phyloP scores from a whole-genome alignment of 2,329 filamentous ascomycete species.

The Pseudogymnoascus sp. region DNA sequence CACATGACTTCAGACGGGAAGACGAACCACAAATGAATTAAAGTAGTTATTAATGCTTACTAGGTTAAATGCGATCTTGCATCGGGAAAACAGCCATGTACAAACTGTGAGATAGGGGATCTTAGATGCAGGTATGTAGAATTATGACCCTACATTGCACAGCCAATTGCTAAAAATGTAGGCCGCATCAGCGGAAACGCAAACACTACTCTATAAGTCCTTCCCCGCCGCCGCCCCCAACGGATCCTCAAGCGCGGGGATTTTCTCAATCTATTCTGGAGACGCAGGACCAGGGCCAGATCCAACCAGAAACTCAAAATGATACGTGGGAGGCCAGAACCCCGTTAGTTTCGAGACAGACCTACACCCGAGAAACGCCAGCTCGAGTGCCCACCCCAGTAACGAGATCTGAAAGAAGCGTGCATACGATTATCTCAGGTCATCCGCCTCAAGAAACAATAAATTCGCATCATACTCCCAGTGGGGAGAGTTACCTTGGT shows the following conservation, averaged over 20 bases:
- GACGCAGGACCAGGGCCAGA: neutral
- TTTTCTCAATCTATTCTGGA: neutral
- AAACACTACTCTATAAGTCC: slow-evolving; percentile 10
- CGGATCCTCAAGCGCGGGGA: neutral
- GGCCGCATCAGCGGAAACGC: slow-evolving; percentile 9
- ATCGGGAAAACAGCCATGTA: slow-evolving; percentile 1
- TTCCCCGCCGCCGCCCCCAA: neutral
- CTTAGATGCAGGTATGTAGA: slow-evolving; percentile 8
- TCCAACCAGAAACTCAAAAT: neutral
- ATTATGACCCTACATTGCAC: neutral
- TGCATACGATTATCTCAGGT: neutral
- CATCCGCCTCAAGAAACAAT: neutral
- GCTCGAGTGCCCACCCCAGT: slow-evolving; percentile 1
- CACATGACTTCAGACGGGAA: neutral
- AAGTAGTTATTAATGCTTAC: slow-evolving; percentile 3
- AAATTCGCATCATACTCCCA: neutral
- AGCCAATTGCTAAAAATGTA: neutral
- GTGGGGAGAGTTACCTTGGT: slow-evolving; percentile 4
- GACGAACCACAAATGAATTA: neutral
- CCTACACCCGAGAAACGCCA: slow-evolving; percentile 5
- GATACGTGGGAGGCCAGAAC: neutral
- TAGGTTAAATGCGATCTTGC: slow-evolving; percentile 10
- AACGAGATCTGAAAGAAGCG: neutral
- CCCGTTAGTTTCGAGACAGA: neutral
- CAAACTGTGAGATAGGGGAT: slow-evolving; percentile 10